phyloP scores from a whole-genome alignment of 768 basidiomycete species.

The Russula virescens region DNA sequence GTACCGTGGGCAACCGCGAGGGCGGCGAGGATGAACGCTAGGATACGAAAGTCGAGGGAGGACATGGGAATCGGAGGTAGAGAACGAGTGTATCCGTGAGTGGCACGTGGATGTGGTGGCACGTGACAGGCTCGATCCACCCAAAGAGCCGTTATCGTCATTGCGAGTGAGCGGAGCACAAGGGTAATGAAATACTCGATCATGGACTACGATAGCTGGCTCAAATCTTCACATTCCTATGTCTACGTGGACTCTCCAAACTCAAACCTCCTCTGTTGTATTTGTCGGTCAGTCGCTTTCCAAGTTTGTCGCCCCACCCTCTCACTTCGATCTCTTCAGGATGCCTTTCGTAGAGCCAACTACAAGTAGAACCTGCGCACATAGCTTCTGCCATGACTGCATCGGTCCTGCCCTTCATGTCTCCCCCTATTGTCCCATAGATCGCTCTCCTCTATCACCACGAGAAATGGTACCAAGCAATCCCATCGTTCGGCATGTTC shows the following conservation, averaged over 20 bases:
- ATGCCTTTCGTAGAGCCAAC: constrained; percentile 72
- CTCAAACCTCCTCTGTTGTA: constrained; percentile 22
- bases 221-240: constrained; percentile 11
- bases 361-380: constrained; percentile 68
- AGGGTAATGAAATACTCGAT: background rate
- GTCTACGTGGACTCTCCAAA: constrained; percentile 19
- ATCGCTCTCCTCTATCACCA: constrained; percentile 59
- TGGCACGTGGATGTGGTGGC: too few species aligned
- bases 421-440: constrained; percentile 75
- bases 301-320: too few species aligned
- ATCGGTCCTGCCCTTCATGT: constrained; percentile 64
- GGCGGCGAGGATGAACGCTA: constrained; percentile 39
- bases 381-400: constrained; percentile 85
- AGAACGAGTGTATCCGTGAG: too few species aligned
- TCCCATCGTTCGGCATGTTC: constrained; percentile 69
- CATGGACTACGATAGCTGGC: constrained; percentile 18
- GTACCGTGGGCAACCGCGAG: constrained; percentile 55
- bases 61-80: background rate
- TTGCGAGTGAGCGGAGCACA: too few species aligned
- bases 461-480: constrained; percentile 62
- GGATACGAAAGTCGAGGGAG: constrained; percentile 6
- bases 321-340: constrained; percentile 30
- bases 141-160: background rate
- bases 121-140: background rate
- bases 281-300: constrained; percentile 20